phyloP scores from a whole-genome alignment of 129 eudicot genomes.

The Heracleum sosnowskyi region DNA sequence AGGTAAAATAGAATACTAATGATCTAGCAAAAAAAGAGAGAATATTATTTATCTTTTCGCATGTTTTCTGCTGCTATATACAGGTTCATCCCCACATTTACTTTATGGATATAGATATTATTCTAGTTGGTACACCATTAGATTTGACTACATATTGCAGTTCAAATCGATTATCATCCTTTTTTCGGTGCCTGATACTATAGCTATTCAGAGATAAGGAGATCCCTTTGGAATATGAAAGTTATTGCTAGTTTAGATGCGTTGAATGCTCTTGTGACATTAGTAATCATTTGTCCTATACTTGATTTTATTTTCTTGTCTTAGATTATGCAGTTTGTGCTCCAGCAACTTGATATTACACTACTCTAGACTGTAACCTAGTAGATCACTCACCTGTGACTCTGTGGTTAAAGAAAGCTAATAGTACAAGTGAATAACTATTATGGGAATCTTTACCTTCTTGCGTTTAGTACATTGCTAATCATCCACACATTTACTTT shows the following conservation, averaged over 20 bases:
- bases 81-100: not conserved
- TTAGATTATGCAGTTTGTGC: conserved; percentile 1
- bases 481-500: not conserved
- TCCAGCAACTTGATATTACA: not conserved
- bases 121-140: not conserved
- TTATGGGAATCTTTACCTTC: too few species aligned
- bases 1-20: conserved; percentile 34
- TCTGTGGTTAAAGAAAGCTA: too few species aligned
- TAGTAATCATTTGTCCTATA: not conserved
- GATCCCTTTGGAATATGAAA: not conserved
- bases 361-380: not conserved
- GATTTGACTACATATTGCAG: not conserved
- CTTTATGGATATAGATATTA: not conserved
- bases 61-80: not conserved
- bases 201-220: not conserved
- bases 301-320: not conserved
- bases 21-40: too few species aligned
- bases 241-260: not conserved
- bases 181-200: not conserved
- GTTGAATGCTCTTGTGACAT: not conserved
- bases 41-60: not conserved
- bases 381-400: too few species aligned
- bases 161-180: not conserved
- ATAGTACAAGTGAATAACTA: too few species aligned
- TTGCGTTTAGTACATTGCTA: too few species aligned